Evolutionary conservation across 805 yeast species (phyloP).

Genomic region (Hanseniaspora taiwanica): DNA sequence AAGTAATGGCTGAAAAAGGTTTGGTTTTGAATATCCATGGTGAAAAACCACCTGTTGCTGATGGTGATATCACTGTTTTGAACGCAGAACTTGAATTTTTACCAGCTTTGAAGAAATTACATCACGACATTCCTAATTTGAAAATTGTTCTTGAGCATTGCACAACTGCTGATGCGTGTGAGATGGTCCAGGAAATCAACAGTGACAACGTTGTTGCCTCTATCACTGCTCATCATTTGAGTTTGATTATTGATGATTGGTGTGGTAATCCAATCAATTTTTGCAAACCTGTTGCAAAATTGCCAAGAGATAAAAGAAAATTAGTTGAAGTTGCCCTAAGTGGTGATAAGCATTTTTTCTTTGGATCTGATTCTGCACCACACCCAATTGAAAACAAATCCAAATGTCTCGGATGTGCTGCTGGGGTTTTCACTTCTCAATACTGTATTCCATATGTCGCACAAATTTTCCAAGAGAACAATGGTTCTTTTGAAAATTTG

Average conservation of each 20-base stretch:
- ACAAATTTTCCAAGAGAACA: slow-evolving; percentile 53
- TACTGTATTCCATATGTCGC: slow-evolving; percentile 75
- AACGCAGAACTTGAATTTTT: slow-evolving; percentile 89
- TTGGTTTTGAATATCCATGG: slow-evolving; percentile 87
- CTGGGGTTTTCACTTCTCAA: slow-evolving; percentile 94
- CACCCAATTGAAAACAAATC: slow-evolving; percentile 76
- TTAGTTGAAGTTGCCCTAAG: slow-evolving; percentile 78
- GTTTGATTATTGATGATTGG: slow-evolving; percentile 84
- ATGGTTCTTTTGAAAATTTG: slow-evolving; percentile 46
- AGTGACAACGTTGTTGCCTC: slow-evolving; percentile 64
- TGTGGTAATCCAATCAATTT: slow-evolving; percentile 91
- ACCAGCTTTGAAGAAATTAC: slow-evolving; percentile 75
- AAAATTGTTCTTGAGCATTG: slow-evolving; percentile 89
- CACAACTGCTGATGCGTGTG: slow-evolving; percentile 81
- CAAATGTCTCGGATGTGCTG: slow-evolving; percentile 74
- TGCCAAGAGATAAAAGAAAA: slow-evolving; percentile 74
- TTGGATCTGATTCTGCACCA: slow-evolving; percentile 97
- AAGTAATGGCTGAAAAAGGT: slow-evolving; percentile 70
- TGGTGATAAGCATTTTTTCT: slow-evolving; percentile 86
- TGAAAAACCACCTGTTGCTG: slow-evolving; percentile 65
- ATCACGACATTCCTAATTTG: slow-evolving; percentile 70
- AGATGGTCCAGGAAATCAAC: slow-evolving; percentile 59
- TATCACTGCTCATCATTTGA: slow-evolving; percentile 91
- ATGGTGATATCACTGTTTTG: slow-evolving; percentile 64
- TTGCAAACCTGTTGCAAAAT: slow-evolving; percentile 96